phyloP scores from a whole-genome alignment of 192 early-diverging fungal genomes.

The Backusella sp. region DNA sequence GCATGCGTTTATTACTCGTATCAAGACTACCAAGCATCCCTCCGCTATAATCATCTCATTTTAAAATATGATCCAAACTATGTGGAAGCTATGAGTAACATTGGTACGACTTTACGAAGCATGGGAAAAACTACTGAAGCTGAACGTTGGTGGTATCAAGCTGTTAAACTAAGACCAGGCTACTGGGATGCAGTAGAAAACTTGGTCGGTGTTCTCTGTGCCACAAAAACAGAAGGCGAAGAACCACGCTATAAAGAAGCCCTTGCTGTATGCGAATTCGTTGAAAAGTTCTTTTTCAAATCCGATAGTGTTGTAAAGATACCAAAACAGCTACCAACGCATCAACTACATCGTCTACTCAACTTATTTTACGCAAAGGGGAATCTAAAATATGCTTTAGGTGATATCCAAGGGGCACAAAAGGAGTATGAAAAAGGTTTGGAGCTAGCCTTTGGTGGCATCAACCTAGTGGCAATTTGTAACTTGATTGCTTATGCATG shows the following conservation, averaged over 20 bases:
- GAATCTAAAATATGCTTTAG: conserved; percentile 77
- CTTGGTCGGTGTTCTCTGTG: conserved; percentile 77
- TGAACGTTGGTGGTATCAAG: conserved; percentile 82
- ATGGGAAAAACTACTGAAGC: conserved; percentile 72
- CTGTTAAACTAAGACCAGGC: conserved; percentile 79
- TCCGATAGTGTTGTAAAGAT: conserved; percentile 20
- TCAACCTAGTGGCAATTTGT: conserved; percentile 42
- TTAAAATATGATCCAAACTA: conserved; percentile 80
- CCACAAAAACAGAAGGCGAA: conserved; percentile 27
- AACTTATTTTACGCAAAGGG: conserved; percentile 88
- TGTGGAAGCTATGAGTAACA: conserved; percentile 90
- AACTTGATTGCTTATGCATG: conserved; percentile 44
- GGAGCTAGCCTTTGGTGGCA: conserved; percentile 65
- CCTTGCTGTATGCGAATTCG: conserved; percentile 76
- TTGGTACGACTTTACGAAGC: conserved; percentile 84
- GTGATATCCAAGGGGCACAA: conserved; percentile 68
- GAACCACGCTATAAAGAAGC: conserved; percentile 73
- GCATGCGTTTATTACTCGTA: conserved; percentile 87
- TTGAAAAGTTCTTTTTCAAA: conserved; percentile 61
- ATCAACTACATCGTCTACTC: conserved; percentile 70
- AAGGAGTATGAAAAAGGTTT: conserved; percentile 83
- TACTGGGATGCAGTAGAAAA: conserved; percentile 95
- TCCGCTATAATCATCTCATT: conserved; percentile 81
- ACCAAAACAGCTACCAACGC: conserved; percentile 48
- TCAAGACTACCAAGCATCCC: conserved; percentile 66